Conservation (phyloP, 2,329 filamentous ascomycete genomes). For the Hirsutella minnesotensis region DNA sequence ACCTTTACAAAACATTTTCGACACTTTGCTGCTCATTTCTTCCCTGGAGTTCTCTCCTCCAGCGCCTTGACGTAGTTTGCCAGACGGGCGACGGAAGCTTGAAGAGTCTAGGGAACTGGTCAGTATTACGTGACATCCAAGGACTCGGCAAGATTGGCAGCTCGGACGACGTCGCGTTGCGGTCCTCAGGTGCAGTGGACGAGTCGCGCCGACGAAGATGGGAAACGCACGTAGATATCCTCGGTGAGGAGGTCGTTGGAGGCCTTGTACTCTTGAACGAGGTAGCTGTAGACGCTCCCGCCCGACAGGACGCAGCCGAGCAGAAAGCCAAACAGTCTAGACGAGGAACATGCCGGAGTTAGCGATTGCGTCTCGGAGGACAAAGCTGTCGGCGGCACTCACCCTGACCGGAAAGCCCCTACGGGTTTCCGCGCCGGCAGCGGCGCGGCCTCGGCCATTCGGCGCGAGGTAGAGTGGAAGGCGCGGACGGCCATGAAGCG, state of each 20-base stretch:
- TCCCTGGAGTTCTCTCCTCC: constrained; percentile 68
- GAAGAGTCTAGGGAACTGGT: constrained; percentile 53
- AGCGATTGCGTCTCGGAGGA: too few species aligned
- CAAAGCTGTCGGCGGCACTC: too few species aligned
- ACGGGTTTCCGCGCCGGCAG: constrained; percentile 46
- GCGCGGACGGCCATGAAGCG: constrained; percentile 33
- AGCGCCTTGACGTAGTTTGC: constrained; percentile 72
- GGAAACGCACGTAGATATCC: constrained; percentile 81
- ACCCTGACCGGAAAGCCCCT: constrained; percentile 52
- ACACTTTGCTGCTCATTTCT: constrained; percentile 53
- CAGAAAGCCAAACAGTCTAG: constrained; percentile 82
- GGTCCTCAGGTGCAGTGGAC: too few species aligned
- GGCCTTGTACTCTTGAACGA: constrained; percentile 84
- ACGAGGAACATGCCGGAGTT: not conserved
- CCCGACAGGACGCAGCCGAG: constrained; percentile 72
- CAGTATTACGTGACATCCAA: not conserved
- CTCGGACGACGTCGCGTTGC: too few species aligned
- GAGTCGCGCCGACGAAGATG: too few species aligned
- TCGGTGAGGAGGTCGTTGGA: constrained; percentile 89
- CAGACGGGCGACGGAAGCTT: constrained; percentile 76
- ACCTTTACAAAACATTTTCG: not conserved
- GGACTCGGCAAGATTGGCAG: not conserved
- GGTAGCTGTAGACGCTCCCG: constrained; percentile 78
- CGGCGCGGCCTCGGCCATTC: constrained; percentile 16
- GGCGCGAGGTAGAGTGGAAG: constrained; percentile 17